Evolutionary conservation across 768 basidiomycete species (phyloP), one percentile per base, ranked within the genome.

Genomic region (Boletellus ananas): DNA sequence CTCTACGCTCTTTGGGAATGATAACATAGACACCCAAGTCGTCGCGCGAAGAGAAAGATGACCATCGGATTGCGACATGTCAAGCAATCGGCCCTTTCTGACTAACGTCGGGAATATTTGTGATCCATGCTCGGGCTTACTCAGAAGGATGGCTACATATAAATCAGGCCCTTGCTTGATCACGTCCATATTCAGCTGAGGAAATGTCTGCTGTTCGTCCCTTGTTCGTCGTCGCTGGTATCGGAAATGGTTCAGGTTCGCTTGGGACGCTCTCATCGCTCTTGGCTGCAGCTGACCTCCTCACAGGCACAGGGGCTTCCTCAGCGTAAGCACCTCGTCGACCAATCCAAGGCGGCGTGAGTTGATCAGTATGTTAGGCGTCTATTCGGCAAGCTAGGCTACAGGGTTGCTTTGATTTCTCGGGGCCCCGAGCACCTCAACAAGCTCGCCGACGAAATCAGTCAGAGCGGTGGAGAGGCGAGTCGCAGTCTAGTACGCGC

Each of bases 381-480:
- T 27, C 55, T 79, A 14, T 84, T 85, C 52, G 74, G 80, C 6
- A 79, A 79, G 58, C 67, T 77, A 27, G 85, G 85, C 0, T 88
- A 86, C 60, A 78, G 73, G 37, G 75, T 87, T 29, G 87, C 85
- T 1, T 68, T 89, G 38, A 72, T 88, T 34, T 83, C 85, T 12
- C 74, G 85, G 41, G 78, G 80, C 13, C 60, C 71, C 3, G 77
- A 78, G 16, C 61, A 75, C 18, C 71, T 87, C n/a, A 67, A 77
- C 40, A 71, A 68, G 23, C 66, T 85, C 6, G 77, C 83, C 11
- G 64, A 72, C 14, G 79, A 82, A 50, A 75, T 89, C 38, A 83
- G 75, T 44, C 54, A 67, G 11, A 58, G 69, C 9, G 84, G 84
- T n/a, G 85, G 84, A 43, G 74, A 82, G 55, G 85, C 82, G 25